Evolutionary conservation across 2,329 filamentous ascomycete genomes (phyloP).

Genomic region (Dothiorella sarmentorum): DNA sequence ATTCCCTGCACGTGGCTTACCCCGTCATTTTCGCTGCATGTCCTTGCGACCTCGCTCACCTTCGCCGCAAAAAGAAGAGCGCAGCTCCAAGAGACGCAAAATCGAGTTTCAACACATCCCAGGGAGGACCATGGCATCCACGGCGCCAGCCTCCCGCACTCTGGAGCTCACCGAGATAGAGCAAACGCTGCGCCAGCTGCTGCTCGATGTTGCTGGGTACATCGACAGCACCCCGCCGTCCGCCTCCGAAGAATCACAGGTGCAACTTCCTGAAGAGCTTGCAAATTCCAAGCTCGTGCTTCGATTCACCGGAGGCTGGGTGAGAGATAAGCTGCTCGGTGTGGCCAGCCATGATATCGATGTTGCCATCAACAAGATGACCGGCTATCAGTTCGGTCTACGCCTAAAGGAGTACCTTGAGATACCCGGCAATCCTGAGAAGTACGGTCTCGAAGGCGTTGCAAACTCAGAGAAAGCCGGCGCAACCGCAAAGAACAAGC

Average conservation of each 20-base stretch:
- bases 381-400: slow-evolving; percentile 70
- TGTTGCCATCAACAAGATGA: slow-evolving; percentile 82
- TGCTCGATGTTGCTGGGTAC: slow-evolving; percentile 76
- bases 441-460: slow-evolving; percentile 52
- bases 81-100: slow-evolving; percentile 32
- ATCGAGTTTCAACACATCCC: slow-evolving; percentile 21
- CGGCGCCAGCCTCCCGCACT: slow-evolving; percentile 22
- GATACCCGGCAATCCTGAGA: slow-evolving; percentile 55
- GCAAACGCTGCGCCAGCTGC: slow-evolving; percentile 65
- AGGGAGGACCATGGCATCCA: slow-evolving; percentile 29
- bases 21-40: slow-evolving; percentile 29
- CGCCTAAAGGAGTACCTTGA: slow-evolving; percentile 67
- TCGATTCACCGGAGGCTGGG: slow-evolving; percentile 83
- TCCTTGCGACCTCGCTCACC: slow-evolving; percentile 24
- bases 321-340: slow-evolving; percentile 76
- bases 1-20: slow-evolving; percentile 15
- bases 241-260: slow-evolving; percentile 22
- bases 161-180: slow-evolving; percentile 68
- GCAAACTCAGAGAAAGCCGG: slow-evolving; percentile 37
- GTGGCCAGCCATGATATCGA: slow-evolving; percentile 77
- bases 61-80: slow-evolving; percentile 26
- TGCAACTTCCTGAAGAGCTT: slow-evolving; percentile 44
- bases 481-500: slow-evolving; percentile 47
- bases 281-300: slow-evolving; percentile 52
- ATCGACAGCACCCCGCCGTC: slow-evolving; percentile 50